phyloP scores from a whole-genome alignment of 2,329 filamentous ascomycete species.

The Magnaporthiopsis rhizophila region DNA sequence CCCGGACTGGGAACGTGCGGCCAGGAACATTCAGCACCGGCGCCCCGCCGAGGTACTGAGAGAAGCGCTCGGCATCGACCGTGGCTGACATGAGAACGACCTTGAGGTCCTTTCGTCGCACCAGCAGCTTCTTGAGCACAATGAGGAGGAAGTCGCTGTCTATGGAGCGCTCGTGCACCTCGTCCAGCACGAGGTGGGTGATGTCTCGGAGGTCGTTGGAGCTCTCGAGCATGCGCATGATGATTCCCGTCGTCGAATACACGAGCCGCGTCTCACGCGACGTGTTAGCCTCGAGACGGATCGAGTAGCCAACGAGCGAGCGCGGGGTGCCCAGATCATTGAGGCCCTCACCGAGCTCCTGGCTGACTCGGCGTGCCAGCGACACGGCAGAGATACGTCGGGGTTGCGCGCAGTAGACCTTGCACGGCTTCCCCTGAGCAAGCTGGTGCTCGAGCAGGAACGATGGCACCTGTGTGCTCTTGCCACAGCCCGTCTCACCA shows the following conservation, averaged over 20 bases:
- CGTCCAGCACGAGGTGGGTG: conserved; percentile 91
- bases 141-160: conserved; percentile 96
- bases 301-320: conserved; percentile 90
- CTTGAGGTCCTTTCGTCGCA: conserved; percentile 72
- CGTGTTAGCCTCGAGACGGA: conserved; percentile 83
- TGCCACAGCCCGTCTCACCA: conserved; percentile 89
- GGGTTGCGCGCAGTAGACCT: conserved; percentile 92
- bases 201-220: conserved; percentile 81
- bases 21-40: conserved; percentile 88
- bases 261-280: conserved; percentile 75
- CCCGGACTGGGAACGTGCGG: conserved; percentile 84
- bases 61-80: conserved; percentile 86
- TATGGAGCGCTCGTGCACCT: conserved; percentile 93
- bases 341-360: conserved; percentile 82
- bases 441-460: conserved; percentile 89
- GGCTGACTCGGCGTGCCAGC: conserved; percentile 82
- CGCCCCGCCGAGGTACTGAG: conserved; percentile 75
- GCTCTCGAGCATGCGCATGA: conserved; percentile 95
- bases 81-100: conserved; percentile 97
- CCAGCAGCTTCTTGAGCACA: conserved; percentile 75
- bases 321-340: conserved; percentile 73
- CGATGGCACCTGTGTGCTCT: conserved; percentile 94
- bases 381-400: conserved; percentile 95
- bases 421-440: conserved; percentile 70
- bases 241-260: conserved; percentile 84